Conservation (phyloP, 2,329 filamentous ascomycete genomes). For the Colletotrichum cuscutae region DNA sequence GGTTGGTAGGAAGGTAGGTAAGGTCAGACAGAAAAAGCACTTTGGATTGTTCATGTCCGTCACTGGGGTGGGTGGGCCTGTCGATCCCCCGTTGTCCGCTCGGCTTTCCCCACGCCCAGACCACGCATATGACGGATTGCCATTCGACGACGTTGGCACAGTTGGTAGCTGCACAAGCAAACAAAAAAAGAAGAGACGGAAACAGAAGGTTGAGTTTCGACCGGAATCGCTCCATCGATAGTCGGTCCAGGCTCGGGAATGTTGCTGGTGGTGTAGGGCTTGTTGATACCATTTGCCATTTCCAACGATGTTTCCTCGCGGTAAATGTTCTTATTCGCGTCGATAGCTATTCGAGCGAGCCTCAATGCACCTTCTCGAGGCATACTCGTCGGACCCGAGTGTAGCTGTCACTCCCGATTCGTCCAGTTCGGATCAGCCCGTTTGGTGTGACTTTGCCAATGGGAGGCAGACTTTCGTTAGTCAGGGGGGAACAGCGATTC, state of each 20-base stretch:
- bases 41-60: constrained; percentile 15
- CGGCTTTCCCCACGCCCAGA: constrained; percentile 32
- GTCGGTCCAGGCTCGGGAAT: neutral
- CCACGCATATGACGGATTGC: neutral
- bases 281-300: constrained; percentile 1
- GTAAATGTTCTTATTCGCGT: neutral
- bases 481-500: neutral
- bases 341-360: neutral
- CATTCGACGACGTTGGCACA: constrained; percentile 11
- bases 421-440: neutral
- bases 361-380: neutral
- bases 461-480: too few species aligned
- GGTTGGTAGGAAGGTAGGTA: neutral
- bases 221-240: neutral
- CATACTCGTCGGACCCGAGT: neutral
- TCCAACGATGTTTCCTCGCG: constrained; percentile 7
- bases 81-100: constrained; percentile 26
- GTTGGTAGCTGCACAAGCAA: neutral
- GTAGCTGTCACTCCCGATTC: constrained; percentile 14
- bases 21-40: constrained; percentile 7
- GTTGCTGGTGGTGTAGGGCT: neutral
- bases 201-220: neutral
- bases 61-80: constrained; percentile 6
- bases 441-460: neutral
- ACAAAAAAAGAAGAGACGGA: constrained; percentile 20